Evolutionary conservation across 2,329 filamentous ascomycete genomes (phyloP).

Genomic region (Fusarium irregulare): DNA sequence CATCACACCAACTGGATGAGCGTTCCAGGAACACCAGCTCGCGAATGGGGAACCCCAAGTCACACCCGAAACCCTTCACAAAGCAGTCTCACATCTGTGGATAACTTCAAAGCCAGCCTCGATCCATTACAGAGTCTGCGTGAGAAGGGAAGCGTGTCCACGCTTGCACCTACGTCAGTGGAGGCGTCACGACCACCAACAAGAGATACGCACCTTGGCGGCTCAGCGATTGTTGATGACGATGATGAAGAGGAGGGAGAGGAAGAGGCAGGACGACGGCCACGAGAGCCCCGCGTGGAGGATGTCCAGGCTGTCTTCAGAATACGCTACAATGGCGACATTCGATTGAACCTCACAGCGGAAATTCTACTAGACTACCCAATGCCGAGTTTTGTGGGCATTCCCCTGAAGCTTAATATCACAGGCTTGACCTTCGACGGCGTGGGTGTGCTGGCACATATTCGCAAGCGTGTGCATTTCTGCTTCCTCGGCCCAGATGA

Average conservation of each 20-base stretch:
- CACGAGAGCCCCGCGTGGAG: constrained; percentile 78
- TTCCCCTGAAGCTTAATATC: constrained; percentile 93
- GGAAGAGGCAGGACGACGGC: constrained; percentile 34
- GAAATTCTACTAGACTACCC: constrained; percentile 98
- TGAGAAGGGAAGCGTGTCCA: constrained; percentile 72
- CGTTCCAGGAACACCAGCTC: constrained; percentile 32
- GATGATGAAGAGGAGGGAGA: constrained; percentile 49
- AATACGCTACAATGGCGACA: constrained; percentile 87
- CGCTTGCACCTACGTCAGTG: constrained; percentile 66
- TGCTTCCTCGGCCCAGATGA: constrained; percentile 96
- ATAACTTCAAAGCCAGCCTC: constrained; percentile 51
- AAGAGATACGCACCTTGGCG: constrained; percentile 58
- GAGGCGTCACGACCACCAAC: constrained; percentile 68
- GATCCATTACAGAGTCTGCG: constrained; percentile 60
- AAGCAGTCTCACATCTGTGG: constrained; percentile 59
- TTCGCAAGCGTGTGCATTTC: constrained; percentile 88
- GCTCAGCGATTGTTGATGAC: constrained; percentile 55
- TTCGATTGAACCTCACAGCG: constrained; percentile 88
- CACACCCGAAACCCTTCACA: constrained; percentile 60
- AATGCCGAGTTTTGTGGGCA: constrained; percentile 97
- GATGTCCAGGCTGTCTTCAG: constrained; percentile 94
- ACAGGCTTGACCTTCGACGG: constrained; percentile 96
- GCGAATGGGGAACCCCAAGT: constrained; percentile 29
- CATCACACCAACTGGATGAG: constrained; percentile 54
- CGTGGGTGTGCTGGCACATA: constrained; percentile 90